Evolutionary conservation across 2,329 filamentous ascomycete species (phyloP), one percentile per base, ranked within the genome.

Genomic region (Pestalotiopsis sp.): DNA sequence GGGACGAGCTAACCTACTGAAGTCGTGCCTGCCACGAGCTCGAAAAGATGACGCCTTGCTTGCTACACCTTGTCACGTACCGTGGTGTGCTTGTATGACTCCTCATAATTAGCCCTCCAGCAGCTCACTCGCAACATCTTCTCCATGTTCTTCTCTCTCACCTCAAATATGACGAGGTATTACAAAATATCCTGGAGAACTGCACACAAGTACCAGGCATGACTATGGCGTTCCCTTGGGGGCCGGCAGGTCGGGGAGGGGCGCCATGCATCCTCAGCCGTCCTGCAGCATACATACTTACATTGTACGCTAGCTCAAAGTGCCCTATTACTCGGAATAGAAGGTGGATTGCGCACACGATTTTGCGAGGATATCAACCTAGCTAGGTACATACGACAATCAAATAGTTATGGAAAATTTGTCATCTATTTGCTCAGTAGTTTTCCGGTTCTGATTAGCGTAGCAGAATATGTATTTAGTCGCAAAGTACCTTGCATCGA

Each of bases 401-500:
- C 17, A 20, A 17, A 52, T 20, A n/a, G 11, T n/a, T 11, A 11
- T 52, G n/a, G n/a, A 52, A 52, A 52, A 23, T 20, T 52, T 17
- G 17, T n/a, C 7, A 17, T 31, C 45, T n/a, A 52, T n/a, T n/a
- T 52, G 45, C 12, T 17, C 5, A 52, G 20, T n/a, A 5, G 6
- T 36, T 36, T 17, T 4, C 14, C 23, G 12, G 3, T 14, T 59
- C n/a, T 59, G 5, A 62, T 62, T 36, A 62, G 56, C 23, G 56
- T 25, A 59, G 23, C 56, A 59, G 11, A 59, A 25, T 25, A n/a
- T 9, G 56, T 13, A n/a, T 23, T 17, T 2, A 20, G 59, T 62
- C 59, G 59, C 59, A 62, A 62, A 62, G 59, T 62, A 62, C 59
- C 36, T 12, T 20, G 27, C 59, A 62, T 13, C 59, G 14, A 36